These are phyloP conservation scores for Pisolithus thermaeus DNA, from an alignment of 1,284 basidiomycete species.

Conservation along the genomic window DNA sequence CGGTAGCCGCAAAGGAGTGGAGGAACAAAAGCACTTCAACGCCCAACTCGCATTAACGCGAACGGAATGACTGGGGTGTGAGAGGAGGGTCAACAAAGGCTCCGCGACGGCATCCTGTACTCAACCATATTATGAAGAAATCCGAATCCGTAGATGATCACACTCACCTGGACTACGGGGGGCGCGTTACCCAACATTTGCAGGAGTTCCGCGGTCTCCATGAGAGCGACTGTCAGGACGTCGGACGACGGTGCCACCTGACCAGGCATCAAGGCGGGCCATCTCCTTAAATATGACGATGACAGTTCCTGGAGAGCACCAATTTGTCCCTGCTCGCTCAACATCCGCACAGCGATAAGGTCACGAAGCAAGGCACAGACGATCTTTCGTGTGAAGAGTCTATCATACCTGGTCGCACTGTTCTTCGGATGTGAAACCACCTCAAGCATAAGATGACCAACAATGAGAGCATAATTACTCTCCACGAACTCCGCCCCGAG, in stretches of 20 bases:
- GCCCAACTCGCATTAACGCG: constrained; percentile 86
- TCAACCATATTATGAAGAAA: constrained; percentile 3
- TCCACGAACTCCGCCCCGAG: constrained; percentile 83
- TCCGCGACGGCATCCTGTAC: constrained; percentile 78
- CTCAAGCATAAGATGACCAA: constrained; percentile 76
- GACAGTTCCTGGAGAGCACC: constrained; percentile 85
- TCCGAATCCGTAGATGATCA: background rate
- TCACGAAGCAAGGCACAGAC: constrained; percentile 79
- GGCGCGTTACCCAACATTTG: constrained; percentile 91
- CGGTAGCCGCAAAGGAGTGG: constrained; percentile 80
- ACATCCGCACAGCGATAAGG: constrained; percentile 80
- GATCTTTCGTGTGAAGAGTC: constrained; percentile 66
- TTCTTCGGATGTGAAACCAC: constrained; percentile 59
- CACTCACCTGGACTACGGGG: constrained; percentile 72
- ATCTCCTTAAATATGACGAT: constrained; percentile 77
- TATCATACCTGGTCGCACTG: constrained; percentile 64
- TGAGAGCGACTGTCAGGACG: constrained; percentile 72
- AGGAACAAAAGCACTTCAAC: constrained; percentile 84
- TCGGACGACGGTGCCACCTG: constrained; percentile 67
- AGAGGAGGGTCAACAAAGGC: constrained; percentile 78
- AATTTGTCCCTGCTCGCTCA: constrained; percentile 92
- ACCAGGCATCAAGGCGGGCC: constrained; percentile 90
- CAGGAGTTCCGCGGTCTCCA: constrained; percentile 82
- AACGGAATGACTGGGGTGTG: constrained; percentile 84
- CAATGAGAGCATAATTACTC: constrained; percentile 73